These are phyloP conservation scores for Martiniozyma abietophila DNA, from an alignment of 805 yeast genomes.

Conservation along the genomic window DNA sequence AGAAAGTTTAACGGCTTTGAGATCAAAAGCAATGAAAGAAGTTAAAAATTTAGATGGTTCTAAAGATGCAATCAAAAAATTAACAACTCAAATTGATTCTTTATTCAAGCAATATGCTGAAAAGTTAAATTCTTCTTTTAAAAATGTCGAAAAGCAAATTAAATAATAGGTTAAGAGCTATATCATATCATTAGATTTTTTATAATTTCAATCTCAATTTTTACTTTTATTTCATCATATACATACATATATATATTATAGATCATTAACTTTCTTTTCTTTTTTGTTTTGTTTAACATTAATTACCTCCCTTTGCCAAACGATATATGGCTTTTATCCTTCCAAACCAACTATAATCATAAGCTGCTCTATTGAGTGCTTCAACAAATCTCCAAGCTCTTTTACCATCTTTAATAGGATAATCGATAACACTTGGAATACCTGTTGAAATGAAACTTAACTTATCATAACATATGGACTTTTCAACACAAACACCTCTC, in stretches of 20 bases:
- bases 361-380: conserved; percentile 76
- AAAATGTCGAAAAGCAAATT: conserved; percentile 37
- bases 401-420: conserved; percentile 74
- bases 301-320: conserved; percentile 38
- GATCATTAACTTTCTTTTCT: not conserved
- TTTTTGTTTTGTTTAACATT: conserved; percentile 2
- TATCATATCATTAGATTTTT: no score
- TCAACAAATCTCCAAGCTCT: conserved; percentile 86
- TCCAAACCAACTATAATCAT: conserved; percentile 67
- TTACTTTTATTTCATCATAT: not conserved
- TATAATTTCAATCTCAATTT: not conserved
- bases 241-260: not conserved
- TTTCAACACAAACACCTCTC: conserved; percentile 78
- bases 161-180: conserved; percentile 5
- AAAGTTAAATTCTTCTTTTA: conserved; percentile 47
- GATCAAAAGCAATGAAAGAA: conserved; percentile 50
- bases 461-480: conserved; percentile 80
- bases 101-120: conserved; percentile 56
- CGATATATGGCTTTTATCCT: conserved; percentile 46
- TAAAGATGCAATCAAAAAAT: conserved; percentile 44
- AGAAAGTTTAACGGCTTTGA: conserved; percentile 44
- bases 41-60: conserved; percentile 39
- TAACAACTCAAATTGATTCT: conserved; percentile 56
- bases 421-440: conserved; percentile 85
- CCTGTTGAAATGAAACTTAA: conserved; percentile 68